phyloP scores from a whole-genome alignment of 139 green algal genomes.

The Picochlorum costavermella region DNA sequence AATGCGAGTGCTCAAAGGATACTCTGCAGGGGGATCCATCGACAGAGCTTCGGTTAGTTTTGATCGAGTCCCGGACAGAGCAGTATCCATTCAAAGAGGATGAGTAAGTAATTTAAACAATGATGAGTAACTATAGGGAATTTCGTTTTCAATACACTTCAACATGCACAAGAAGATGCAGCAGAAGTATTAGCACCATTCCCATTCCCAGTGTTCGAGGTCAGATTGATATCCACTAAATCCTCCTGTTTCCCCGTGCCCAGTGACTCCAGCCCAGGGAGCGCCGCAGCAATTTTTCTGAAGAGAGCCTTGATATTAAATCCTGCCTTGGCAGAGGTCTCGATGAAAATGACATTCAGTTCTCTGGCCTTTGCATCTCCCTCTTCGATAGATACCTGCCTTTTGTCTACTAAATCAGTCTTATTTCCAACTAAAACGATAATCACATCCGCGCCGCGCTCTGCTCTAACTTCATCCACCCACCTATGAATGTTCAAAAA shows the following conservation, averaged over 20 bases:
- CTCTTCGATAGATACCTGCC: slow-evolving; percentile 96
- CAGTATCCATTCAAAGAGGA: slow-evolving; percentile 93
- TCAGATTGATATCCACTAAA: slow-evolving; percentile 86
- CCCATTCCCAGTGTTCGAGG: slow-evolving; percentile 30
- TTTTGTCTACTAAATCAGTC: slow-evolving; percentile 94
- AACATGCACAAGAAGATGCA: slow-evolving; percentile 37
- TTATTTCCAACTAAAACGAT: slow-evolving; percentile 99
- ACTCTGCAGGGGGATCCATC: slow-evolving; percentile 75
- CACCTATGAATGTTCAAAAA: slow-evolving; percentile 94
- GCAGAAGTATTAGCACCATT: slow-evolving; percentile 5
- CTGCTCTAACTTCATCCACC: slow-evolving; percentile 94
- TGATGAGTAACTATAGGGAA: neutral
- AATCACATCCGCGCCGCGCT: slow-evolving; percentile 95
- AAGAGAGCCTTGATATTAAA: slow-evolving; percentile 99
- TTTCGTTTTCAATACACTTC: neutral
- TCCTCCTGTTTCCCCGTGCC: slow-evolving; percentile 60
- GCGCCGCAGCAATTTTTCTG: slow-evolving; percentile 90
- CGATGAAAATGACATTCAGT: slow-evolving; percentile 95
- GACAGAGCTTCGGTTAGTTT: slow-evolving; percentile 73
- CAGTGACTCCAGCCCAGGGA: slow-evolving; percentile 90
- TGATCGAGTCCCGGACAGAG: slow-evolving; percentile 50
- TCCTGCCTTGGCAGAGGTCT: slow-evolving; percentile 95
- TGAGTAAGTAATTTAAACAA: slow-evolving; percentile 42
- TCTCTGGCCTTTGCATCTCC: slow-evolving; percentile 80
- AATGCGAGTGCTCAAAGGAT: slow-evolving; percentile 69